Conservation (phyloP, 192 early-diverging fungal species). For the Rhizoclosmatium sp. region DNA sequence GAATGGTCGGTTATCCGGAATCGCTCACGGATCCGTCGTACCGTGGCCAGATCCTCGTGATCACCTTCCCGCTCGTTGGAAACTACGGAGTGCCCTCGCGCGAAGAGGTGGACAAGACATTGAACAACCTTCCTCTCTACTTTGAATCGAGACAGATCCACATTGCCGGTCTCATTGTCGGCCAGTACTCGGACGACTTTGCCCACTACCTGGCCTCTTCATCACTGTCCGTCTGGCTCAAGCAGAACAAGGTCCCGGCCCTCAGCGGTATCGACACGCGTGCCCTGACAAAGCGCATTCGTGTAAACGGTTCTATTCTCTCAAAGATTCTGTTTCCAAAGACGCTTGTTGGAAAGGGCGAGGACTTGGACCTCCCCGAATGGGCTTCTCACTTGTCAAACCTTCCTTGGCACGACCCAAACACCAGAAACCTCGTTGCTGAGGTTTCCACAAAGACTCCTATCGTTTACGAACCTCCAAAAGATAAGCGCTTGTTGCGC, state of each 20-base stretch:
- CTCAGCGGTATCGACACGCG: constrained; percentile 96
- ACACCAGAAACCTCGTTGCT: constrained; percentile 89
- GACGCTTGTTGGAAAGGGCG: constrained; percentile 38
- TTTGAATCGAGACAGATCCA: constrained; percentile 97
- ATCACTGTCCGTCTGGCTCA: constrained; percentile 89
- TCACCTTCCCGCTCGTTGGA: constrained; percentile 97
- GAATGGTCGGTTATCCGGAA: constrained; percentile 99
- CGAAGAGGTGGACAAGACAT: constrained; percentile 78
- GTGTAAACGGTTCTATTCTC: constrained; percentile 84
- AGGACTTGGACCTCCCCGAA: constrained; percentile 16
- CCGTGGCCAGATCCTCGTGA: constrained; percentile 95
- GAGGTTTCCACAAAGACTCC: constrained; percentile 91
- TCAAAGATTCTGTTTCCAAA: constrained; percentile 92
- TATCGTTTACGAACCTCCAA: constrained; percentile 76
- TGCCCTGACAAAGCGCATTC: constrained; percentile 96
- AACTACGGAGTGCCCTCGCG: constrained; percentile 98
- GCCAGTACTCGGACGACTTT: constrained; percentile 88
- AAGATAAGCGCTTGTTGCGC: constrained; percentile 57
- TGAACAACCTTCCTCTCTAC: constrained; percentile 90
- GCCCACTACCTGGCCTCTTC: constrained; percentile 92
- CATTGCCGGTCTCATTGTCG: constrained; percentile 90
- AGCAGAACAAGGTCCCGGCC: constrained; percentile 90
- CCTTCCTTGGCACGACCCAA: constrained; percentile 93
- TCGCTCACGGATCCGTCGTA: constrained; percentile 98
- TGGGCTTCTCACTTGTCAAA: constrained; percentile 70